These are phyloP conservation scores for Skeletonema potamos DNA, from an alignment of 108 stramenopile genomes.

Conservation along the genomic window DNA sequence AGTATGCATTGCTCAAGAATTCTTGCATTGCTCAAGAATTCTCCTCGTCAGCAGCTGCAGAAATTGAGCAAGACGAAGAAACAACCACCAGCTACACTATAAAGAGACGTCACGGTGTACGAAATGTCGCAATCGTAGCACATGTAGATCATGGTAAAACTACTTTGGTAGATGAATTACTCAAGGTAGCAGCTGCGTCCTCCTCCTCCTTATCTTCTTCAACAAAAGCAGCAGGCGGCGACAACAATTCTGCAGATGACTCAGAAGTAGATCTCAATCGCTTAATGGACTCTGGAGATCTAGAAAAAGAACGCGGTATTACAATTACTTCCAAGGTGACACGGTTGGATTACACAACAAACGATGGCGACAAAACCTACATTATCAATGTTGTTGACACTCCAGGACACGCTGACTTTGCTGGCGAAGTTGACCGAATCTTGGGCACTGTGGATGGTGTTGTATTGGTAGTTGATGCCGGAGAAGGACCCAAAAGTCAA, in stretches of 20 bases:
- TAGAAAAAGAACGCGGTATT: slow-evolving; percentile 96
- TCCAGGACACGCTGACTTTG: slow-evolving; percentile 96
- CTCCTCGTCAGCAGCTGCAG: neutral
- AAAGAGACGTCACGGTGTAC: slow-evolving; percentile 28
- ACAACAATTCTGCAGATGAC: slow-evolving; percentile 26
- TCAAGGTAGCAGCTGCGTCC: slow-evolving; percentile 65
- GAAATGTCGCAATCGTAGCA: slow-evolving; percentile 94
- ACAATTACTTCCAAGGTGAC: slow-evolving; percentile 96
- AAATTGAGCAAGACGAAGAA: neutral
- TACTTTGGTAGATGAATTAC: slow-evolving; percentile 91
- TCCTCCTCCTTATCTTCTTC: too few relatives aligned
- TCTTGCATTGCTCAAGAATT: neutral
- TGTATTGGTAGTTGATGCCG: slow-evolving; percentile 84
- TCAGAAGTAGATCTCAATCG: slow-evolving; percentile 51
- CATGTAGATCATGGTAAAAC: slow-evolving; percentile 99
- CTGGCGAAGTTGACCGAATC: slow-evolving; percentile 94
- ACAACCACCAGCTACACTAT: slow-evolving; percentile 13
- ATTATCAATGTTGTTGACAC: slow-evolving; percentile 91
- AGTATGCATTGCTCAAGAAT: too few relatives aligned
- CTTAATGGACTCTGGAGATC: slow-evolving; percentile 93
- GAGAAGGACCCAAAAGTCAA: slow-evolving; percentile 95
- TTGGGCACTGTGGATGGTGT: slow-evolving; percentile 93
- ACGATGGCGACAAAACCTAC: slow-evolving; percentile 17
- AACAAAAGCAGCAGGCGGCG: neutral
- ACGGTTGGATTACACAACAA: slow-evolving; percentile 65